Evolutionary conservation across 2,329 filamentous ascomycete species (phyloP), one percentile per base, ranked within the genome.

Genomic region (Cytospora piceae): DNA sequence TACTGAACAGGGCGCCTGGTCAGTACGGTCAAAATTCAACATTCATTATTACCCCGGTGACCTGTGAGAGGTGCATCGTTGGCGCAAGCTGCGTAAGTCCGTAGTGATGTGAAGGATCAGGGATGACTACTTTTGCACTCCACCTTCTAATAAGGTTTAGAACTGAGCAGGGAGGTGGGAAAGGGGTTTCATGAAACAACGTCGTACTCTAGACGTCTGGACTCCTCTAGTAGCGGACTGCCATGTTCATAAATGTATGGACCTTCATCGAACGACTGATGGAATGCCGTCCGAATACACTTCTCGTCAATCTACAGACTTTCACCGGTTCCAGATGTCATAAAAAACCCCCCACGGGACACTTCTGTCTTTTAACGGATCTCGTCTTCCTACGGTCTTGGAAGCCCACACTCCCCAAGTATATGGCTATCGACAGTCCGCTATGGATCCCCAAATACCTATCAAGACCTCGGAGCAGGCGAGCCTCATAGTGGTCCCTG

Each of bases 361-460:
- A 12, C 42, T n/a, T 46, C 20, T 15, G 3, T 12, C 17, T 42
- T 5, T n/a, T 14, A 17, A 7, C 20, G 3, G n/a, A 46, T 15
- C 42, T 46, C 42, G 20, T 46, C n/a, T 11, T 22, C 15, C 17
- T 46, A 6, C 39, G 42, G 20, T 12, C 8, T 22, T 22, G 7
- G n/a, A 22, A 20, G 4, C 42, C 0, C 8, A 49, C 42, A 49
- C n/a, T 22, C 17, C n/a, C n/a, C 4, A 7, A 49, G 20, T 24
- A 24, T 49, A 49, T 22, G 46, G 20, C 22, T 14, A 5, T 20
- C n/a, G 1, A 12, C 11, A 49, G 2, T 14, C 7, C 46, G 4
- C n/a, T 34, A 72, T 73, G 70, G 64, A 66, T 39, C 64, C 70
- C 66, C 66, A 68, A 29, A 71, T 70, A 34, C 69, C 70, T 27